Evolutionary conservation across 2,329 filamentous ascomycete genomes (phyloP), one percentile per base, ranked within the genome.

Genomic region (Emergomyces africanus): DNA sequence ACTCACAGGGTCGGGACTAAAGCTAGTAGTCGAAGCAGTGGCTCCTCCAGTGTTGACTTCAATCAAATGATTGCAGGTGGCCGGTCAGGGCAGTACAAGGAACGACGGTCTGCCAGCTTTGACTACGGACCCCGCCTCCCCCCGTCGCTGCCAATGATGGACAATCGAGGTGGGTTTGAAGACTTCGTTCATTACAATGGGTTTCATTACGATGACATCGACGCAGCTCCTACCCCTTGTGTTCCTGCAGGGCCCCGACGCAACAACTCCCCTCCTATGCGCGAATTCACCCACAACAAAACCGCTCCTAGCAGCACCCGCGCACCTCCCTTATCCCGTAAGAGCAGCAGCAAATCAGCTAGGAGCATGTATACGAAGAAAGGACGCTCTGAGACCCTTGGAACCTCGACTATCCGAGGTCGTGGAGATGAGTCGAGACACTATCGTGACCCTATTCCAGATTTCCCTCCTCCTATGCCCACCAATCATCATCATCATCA

Each of bases 211-310:
- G 61, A 73, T 56, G 82, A 87, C 66, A 84, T 86, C 73, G 88
- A 94, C 69, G 88, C 90, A 57, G 91, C 90, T 30, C 91, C 92
- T 15, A 92, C 87, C 42, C 92, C 92, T 5, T 91, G 85, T 33
- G 80, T 96, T 41, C 90, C 89, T 39, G 86, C 81, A 54, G 91
- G 91, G 5, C 89, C 91, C 59, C 83, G 90, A 62, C 76, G 81
- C 64, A 66, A 72, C 51, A 74, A 73, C 48, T 74, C 77, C 28
- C 66, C 73, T 59, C 70, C 70, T 2, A 62, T 71, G 64, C 70
- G 60, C 60, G 71, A 70, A 28, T 66, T 65, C 69, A 49, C 64
- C 56, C 61, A 56, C 55, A 63, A 60, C 39, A 65, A 64, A 37
- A 69, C 59, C 25, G 57, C 55, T 8, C 37, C 60, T 23, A 65